Base-by-base conservation (phyloP, 1,284 basidiomycete species). In the Rhodotorula sp. region DNA sequence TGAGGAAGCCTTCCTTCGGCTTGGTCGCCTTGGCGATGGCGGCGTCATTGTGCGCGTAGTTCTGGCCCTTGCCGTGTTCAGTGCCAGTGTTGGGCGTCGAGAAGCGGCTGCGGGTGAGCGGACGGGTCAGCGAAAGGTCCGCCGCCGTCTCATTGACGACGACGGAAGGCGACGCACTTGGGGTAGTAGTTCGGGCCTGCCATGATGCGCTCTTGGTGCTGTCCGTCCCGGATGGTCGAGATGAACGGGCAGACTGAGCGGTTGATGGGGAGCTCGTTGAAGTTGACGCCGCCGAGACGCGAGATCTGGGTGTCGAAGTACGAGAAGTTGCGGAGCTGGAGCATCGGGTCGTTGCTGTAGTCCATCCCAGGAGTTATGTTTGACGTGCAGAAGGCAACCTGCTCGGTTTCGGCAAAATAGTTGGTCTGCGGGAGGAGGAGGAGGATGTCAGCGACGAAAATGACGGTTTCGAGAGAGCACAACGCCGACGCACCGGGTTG, bases 321-420 rank as follows among this genome's bases (percentile, higher is more conserved):
- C 0, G 87, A 89, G 80, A 92, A 92, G 81, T 91, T 90, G 53
- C 91, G 84, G 24, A 88, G 87, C 81, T 90, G 89, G n/a, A 93
- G 83, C 29, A 93, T 82, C 6, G 91, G 91, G 77, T 92, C 91
- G 76, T 90, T 86, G 71, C 87, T 88, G 79, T 90, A 89, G 64
- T 82, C 90, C 75, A 92, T 90, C 44, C 90, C 90, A 0, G 62
- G 54, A 5, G 91, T 89, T 63, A 92, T 82, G 76, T 92, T 89
- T 54, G 85, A 81, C 0, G 91, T 92, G 80, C 90, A 92, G 80
- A 91, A 93, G 0, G 90, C 90, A 56, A 81, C 80, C 55, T 77
- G 72, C 80, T 94, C 91, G 2, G 86, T 87, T 80, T 93, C 89
- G 15, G 90, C 82, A 81, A 93, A 93, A 80, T 85, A 92, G 78